Percentiles rank a stretch among this genome's conserved stretches.
These are phyloP conservation scores for Phytopythium kandeliae DNA, from an alignment of 352 stramenopile genomes.

Conservation along the genomic window DNA sequence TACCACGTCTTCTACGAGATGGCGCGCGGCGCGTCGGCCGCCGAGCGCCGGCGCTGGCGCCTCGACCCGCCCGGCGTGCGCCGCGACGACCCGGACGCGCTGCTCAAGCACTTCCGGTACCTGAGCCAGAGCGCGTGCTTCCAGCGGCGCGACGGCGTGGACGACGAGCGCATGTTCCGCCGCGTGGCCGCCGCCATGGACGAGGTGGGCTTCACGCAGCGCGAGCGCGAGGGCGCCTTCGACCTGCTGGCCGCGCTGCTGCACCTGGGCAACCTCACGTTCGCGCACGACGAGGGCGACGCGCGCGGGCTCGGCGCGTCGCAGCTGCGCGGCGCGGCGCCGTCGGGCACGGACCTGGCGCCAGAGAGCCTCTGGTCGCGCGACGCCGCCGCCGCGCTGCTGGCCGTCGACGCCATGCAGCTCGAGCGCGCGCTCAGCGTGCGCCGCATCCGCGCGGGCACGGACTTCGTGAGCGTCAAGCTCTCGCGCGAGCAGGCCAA, in stretches of 20 bases:
- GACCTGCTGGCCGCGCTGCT: conserved; percentile 80
- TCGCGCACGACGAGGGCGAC: conserved; percentile 72
- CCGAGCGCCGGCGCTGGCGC: conserved; percentile 49
- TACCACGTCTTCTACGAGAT: conserved; percentile 89
- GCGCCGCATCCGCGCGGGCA: conserved; percentile 73
- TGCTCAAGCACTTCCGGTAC: conserved; percentile 76
- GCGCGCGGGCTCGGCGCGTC: conserved; percentile 36
- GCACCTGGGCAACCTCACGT: conserved; percentile 86
- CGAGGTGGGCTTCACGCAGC: conserved; percentile 76
- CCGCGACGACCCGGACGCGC: conserved; percentile 8
- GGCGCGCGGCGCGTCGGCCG: conserved; percentile 44
- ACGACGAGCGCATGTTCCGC: conserved; percentile 73
- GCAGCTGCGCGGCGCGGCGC: conserved; percentile 13
- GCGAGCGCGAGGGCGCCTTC: conserved; percentile 76
- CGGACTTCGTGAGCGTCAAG: conserved; percentile 83
- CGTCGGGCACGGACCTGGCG: conserved; percentile 38
- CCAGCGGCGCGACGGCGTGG: conserved; percentile 62
- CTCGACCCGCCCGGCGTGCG: conserved; percentile 52
- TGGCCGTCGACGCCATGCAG: conserved; percentile 65
- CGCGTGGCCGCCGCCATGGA: conserved; percentile 77
- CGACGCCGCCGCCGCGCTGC: conserved; percentile 58
- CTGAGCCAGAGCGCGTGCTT: conserved; percentile 87
- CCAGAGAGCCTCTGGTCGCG: conserved; percentile 65
- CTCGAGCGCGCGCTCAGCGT: conserved; percentile 72
- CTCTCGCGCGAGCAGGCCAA: conserved; percentile 78